Conservation (phyloP, 805 yeast species). For the Wickerhamiella vanderwaltii region DNA sequence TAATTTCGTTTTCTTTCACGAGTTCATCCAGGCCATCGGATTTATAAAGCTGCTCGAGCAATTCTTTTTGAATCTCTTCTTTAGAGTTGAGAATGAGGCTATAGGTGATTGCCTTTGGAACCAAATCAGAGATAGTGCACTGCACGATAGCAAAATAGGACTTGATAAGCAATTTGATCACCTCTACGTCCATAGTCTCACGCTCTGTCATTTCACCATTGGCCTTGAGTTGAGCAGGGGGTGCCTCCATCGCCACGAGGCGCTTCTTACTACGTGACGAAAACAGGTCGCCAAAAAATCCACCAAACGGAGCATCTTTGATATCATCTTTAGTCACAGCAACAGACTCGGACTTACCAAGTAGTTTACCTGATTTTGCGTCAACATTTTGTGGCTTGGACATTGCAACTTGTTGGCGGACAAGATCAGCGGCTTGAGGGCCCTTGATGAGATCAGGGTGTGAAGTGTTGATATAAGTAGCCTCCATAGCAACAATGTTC, state of each 20-base stretch:
- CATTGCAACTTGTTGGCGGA: slow-evolving; percentile 70
- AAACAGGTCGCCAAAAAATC: slow-evolving; percentile 93
- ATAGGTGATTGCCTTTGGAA: slow-evolving; percentile 91
- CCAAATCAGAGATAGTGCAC: slow-evolving; percentile 81
- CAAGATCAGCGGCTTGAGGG: slow-evolving; percentile 86
- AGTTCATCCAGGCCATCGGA: slow-evolving; percentile 57
- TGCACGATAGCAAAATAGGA: slow-evolving; percentile 88
- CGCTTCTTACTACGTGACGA: slow-evolving; percentile 86
- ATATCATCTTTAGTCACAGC: slow-evolving; percentile 22
- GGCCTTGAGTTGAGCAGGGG: slow-evolving; percentile 87
- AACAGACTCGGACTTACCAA: slow-evolving; percentile 29
- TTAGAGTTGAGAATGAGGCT: slow-evolving; percentile 72
- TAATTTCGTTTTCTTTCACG: slow-evolving; percentile 81
- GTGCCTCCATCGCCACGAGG: slow-evolving; percentile 89
- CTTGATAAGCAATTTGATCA: slow-evolving; percentile 76
- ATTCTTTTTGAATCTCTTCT: slow-evolving; percentile 81
- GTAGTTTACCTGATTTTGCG: slow-evolving; percentile 85
- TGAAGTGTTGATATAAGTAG: slow-evolving; percentile 90
- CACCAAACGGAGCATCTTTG: slow-evolving; percentile 44
- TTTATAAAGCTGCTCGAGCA: slow-evolving; percentile 77
- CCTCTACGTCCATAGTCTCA: slow-evolving; percentile 93
- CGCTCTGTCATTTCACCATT: slow-evolving; percentile 86
- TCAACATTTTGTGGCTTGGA: slow-evolving; percentile 67
- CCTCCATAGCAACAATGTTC: slow-evolving; percentile 76
- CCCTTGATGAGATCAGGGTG: slow-evolving; percentile 95